Evolutionary conservation across 169 alveolate species (phyloP).

Genomic region (Plasmodium cynomolgi): DNA sequence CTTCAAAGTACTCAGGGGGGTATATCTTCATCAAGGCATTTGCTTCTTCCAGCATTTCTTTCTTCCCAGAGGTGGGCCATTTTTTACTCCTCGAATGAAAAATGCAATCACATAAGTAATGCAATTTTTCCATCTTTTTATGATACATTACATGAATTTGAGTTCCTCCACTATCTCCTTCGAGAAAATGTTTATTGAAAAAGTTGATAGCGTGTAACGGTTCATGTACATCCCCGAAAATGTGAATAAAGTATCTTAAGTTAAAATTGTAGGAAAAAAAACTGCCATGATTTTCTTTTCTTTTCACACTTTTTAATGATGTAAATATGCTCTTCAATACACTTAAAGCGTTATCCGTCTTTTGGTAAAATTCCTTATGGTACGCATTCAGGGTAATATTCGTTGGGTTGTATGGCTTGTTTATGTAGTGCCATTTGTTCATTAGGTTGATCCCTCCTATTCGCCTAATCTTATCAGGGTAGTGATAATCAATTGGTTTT

Average conservation of each 20-base stretch:
- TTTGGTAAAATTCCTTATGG: conserved; percentile 16
- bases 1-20: conserved; percentile 52
- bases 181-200: conserved; percentile 76
- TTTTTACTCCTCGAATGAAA: conserved; percentile 25
- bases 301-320: conserved; percentile 19
- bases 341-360: conserved; percentile 28
- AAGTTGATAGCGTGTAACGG: conserved; percentile 85
- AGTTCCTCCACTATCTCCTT: conserved; percentile 89
- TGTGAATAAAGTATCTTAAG: conserved; percentile 86
- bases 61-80: conserved; percentile 21
- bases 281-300: conserved; percentile 50
- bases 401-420: conserved; percentile 41
- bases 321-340: conserved; percentile 24
- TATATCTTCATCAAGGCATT: conserved; percentile 17
- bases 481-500: conserved; percentile 19
- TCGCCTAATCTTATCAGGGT: conserved; percentile 27
- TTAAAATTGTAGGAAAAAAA: conserved; percentile 70
- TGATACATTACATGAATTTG: conserved; percentile 18
- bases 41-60: conserved; percentile 18
- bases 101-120: conserved; percentile 56
- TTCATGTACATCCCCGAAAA: conserved; percentile 90
- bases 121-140: conserved; percentile 36
- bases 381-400: conserved; percentile 7
- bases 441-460: conserved; percentile 36
- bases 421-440: conserved; percentile 63